These are phyloP conservation scores for Eucalyptus polybractea DNA, from an alignment of 345 rosid species.

Conservation along the genomic window DNA sequence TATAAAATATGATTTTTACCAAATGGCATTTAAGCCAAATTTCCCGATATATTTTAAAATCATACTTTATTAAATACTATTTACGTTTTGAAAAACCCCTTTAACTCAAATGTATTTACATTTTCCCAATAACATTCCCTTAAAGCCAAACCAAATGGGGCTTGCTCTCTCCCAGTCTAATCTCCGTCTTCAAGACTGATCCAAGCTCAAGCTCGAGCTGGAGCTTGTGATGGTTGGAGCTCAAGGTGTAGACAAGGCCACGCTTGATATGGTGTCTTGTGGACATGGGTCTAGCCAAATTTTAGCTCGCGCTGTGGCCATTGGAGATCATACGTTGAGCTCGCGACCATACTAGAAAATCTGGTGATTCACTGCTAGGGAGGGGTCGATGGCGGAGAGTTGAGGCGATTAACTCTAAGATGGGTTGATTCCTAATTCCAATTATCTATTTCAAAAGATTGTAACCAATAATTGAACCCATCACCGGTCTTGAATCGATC, in stretches of 20 bases:
- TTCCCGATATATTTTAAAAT: too few species aligned
- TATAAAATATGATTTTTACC: too few species aligned
- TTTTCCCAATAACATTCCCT: too few species aligned
- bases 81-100: fast-evolving
- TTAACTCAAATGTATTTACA: fast-evolving
- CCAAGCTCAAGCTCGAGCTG: background rate
- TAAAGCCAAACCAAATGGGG: too few species aligned
- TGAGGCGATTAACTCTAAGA: background rate
- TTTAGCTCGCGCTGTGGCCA: background rate
- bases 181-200: background rate
- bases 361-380: background rate
- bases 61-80: too few species aligned
- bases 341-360: background rate
- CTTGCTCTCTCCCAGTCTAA: background rate
- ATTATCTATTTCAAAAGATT: background rate
- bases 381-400: background rate
- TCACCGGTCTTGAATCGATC: fast-evolving
- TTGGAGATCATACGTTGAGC: background rate
- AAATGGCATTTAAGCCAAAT: too few species aligned
- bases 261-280: background rate
- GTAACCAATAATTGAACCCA: too few species aligned
- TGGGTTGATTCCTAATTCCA: background rate
- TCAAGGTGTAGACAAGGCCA: background rate
- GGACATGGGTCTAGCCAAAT: background rate
- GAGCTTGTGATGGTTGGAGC: background rate